Percentiles rank a stretch among this genome's conserved stretches.
Evolutionary conservation across 345 rosid species (phyloP).

Genomic region (Garcia nutans): DNA sequence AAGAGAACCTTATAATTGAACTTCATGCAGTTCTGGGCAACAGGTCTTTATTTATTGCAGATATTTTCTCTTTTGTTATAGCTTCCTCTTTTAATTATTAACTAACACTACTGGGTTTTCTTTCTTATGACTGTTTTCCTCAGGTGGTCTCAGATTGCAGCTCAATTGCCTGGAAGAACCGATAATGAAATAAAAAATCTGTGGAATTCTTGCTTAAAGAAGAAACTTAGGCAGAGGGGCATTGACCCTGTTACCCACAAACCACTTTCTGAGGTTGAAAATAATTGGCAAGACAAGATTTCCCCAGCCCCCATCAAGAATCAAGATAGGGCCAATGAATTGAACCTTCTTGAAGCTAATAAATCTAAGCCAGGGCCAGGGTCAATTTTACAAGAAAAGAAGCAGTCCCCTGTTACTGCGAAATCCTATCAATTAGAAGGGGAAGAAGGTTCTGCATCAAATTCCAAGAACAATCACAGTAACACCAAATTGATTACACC

Average conservation of each 20-base stretch:
- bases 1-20: constrained; percentile 83
- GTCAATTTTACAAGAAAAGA: constrained; percentile 18
- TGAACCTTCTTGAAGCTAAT: constrained; percentile 28
- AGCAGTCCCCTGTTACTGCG: constrained; percentile 24
- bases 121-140: not conserved
- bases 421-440: constrained; percentile 37
- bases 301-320: constrained; percentile 23
- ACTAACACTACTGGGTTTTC: not conserved
- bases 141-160: constrained; percentile 43
- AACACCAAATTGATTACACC: constrained; percentile 26
- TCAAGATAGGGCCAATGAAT: constrained; percentile 29
- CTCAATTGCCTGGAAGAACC: constrained; percentile 38
- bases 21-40: constrained; percentile 93
- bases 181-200: constrained; percentile 39
- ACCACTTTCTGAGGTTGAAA: constrained; percentile 47
- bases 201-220: constrained; percentile 38
- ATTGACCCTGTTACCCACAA: constrained; percentile 40
- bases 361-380: constrained; percentile 4
- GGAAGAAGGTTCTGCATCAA: constrained; percentile 35
- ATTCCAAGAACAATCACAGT: constrained; percentile 30
- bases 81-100: too few relatives aligned
- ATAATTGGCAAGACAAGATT: constrained; percentile 43
- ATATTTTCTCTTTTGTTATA: not conserved
- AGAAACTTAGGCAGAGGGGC: constrained; percentile 36
- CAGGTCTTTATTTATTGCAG: constrained; percentile 37